Base-by-base conservation (phyloP, 768 basidiomycete genomes). In the Cystobasidium ongulense region DNA sequence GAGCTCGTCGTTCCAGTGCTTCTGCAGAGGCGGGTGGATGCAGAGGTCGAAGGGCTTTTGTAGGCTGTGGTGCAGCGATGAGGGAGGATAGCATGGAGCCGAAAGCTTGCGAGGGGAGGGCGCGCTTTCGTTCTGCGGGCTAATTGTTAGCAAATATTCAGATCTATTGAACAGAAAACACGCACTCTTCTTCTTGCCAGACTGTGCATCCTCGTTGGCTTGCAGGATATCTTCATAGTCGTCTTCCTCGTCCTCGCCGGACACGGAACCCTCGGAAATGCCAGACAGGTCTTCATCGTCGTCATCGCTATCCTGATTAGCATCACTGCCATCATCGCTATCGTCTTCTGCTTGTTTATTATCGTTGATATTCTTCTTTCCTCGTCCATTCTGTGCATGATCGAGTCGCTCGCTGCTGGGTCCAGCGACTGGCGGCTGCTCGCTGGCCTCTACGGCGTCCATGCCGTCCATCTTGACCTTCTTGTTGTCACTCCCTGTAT, bases 1-100 rank as follows among this genome's bases (percentile, higher is more conserved):
- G 67, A 17, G 78, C 75, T 7, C 75, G 73, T 15, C 77, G 73
- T 66, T 79, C 78, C 66, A 79, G 78, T 0, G 86, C 76, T 77
- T 83, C 64, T 27, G 35, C 63, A 17, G 39, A n/a, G 25, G 54
- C 0, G 11, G 53, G 46, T 1, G 38, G 15, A 38, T 74, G 27
- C n/a, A 61, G 67, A 36, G 64, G n/a, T 38, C 64, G 46, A 36
- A 65, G 18, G 15, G 36, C 43, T n/a, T 74, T 54, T 29, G 75
- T 50, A n/a, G 75, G 75, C 18, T 29, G 46, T 10, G 75, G 75
- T 10, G 62, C 41, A 43, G 73, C 31, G 21, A 75, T 61, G 23
- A 75, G 61, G n/a, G 33, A 36, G 13, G 72, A 52, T 7, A 75
- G 70, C 31, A 70, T 38, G 53, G 43, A 75, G 13, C 75, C 75